A percentile compares a stretch with the other conserved stretches of the same genome.
phyloP scores from a whole-genome alignment of 2,329 filamentous ascomycete species.

The Proliferodiscus dingleyae region DNA sequence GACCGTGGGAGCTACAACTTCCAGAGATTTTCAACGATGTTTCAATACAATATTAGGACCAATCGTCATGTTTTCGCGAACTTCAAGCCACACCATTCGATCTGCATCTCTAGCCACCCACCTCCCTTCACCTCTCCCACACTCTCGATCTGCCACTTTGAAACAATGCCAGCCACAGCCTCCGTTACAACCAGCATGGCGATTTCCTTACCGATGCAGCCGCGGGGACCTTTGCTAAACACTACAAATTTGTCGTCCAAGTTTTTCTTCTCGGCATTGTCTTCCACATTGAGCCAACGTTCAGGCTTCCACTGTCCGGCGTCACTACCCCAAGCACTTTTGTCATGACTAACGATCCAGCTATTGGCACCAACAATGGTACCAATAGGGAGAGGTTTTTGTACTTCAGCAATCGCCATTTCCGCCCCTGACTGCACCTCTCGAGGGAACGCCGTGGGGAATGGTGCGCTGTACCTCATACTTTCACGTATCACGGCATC shows the following conservation, averaged over 20 bases:
- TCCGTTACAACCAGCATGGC: constrained; percentile 4
- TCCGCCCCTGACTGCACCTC: not conserved
- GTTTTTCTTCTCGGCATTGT: constrained; percentile 29
- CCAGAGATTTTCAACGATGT: no score
- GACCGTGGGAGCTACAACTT: no score
- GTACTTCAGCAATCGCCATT: constrained; percentile 2
- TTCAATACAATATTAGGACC: no score
- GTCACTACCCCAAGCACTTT: constrained; percentile 4
- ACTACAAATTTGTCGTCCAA: constrained; percentile 35
- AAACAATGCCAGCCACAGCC: not conserved
- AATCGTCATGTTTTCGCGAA: no score
- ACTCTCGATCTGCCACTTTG: not conserved
- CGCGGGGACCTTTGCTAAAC: constrained; percentile 35
- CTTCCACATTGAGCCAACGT: constrained; percentile 33
- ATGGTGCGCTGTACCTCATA: not conserved
- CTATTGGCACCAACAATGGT: constrained; percentile 6
- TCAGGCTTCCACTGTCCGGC: constrained; percentile 2
- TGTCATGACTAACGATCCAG: constrained; percentile 6
- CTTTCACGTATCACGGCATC: constrained; percentile 2
- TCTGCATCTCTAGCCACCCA: constrained; percentile 5
- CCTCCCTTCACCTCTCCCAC: not conserved
- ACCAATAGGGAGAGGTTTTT: not conserved
- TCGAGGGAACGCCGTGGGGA: constrained; percentile 4
- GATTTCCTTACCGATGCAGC: constrained; percentile 37
- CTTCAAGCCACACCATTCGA: not conserved